A percentile compares a stretch with the other conserved stretches of the same genome.
Evolutionary conservation across 1,284 basidiomycete genomes (phyloP).

Genomic region (Ganoderma lingzhi): DNA sequence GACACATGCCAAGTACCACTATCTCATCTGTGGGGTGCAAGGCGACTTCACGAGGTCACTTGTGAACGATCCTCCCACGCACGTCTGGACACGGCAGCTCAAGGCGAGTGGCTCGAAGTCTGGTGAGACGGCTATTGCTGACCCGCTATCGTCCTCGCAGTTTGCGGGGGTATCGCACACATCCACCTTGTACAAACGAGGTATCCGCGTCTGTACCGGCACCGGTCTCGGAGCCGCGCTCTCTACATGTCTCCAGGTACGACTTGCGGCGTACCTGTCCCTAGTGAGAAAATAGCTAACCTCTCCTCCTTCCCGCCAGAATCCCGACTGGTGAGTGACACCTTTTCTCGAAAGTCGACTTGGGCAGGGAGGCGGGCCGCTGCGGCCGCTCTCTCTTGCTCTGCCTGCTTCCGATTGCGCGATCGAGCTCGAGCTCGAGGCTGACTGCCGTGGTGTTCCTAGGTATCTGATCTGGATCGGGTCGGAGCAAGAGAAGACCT

Average conservation of each 20-base stretch:
- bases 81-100: slow-evolving; percentile 73
- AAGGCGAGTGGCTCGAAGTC: slow-evolving; percentile 51
- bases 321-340: slow-evolving; percentile 62
- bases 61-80: slow-evolving; percentile 65
- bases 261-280: slow-evolving; percentile 5
- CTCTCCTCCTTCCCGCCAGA: slow-evolving; percentile 45
- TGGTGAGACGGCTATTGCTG: slow-evolving; percentile 11
- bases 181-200: slow-evolving; percentile 52
- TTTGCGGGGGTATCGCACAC: slow-evolving; percentile 54
- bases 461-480: slow-evolving; percentile 73
- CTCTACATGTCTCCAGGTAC: slow-evolving; percentile 50
- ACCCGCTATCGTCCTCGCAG: slow-evolving; percentile 28
- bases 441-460: slow-evolving; percentile 10
- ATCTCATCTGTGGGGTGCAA: slow-evolving; percentile 76
- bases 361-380: background rate
- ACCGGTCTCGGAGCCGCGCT: slow-evolving; percentile 54
- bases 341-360: background rate
- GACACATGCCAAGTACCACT: slow-evolving; percentile 66
- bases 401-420: background rate
- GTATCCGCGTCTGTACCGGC: slow-evolving; percentile 54
- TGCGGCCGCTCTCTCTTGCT: too few species aligned
- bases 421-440: background rate
- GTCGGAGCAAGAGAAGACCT: slow-evolving; percentile 54
- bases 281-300: background rate
- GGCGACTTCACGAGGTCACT: slow-evolving; percentile 74